Evolutionary conservation across 371 early-diverging fungal genomes (phyloP), one percentile per base, ranked within the genome.

Genomic region (Actinomortierella ambigua): DNA sequence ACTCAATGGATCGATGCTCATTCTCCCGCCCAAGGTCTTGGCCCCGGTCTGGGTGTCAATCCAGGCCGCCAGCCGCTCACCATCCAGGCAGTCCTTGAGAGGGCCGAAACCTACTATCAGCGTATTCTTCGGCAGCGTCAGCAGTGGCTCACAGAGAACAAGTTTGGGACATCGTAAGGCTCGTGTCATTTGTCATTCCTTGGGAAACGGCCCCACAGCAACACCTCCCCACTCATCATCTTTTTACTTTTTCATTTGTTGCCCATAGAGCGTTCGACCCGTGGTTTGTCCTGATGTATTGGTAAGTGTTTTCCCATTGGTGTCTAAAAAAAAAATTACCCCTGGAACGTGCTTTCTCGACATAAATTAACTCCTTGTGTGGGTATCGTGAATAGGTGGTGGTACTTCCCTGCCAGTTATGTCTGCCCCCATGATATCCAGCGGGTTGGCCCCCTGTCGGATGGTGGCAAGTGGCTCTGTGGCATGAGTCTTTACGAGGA

Each of bases 401-500:
- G 61, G 62, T 67, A 67, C 58, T 67, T 67, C 68, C 68, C 68
- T n/a, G 62, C 68, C 26, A 61, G 62, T 20, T 68, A 63, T 49
- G 24, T 41, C 20, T 68, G 69, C 52, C 69, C 69, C n/a, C 69
- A 63, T 41, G 69, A 68, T 3, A 68, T 68, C 34, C 63, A 68
- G 63, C 69, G 59, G 8, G 69, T 68, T 17, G 69, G 69, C 58
- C 69, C 63, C 23, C 41, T 68, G 51, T 53, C 46, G 34, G 69
- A 68, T 20, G 69, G 69, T 50, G 69, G 69, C 42, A 68, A 73
- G 48, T 66, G 67, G 73, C 55, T 73, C 50, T 66, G 67, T 41
- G 66, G 73, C 17, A 63, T 73, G 67, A 59, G 60, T 14, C 29
- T 73, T 44, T 73, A 66, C 42, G 67, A 65, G 43, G 67, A 66